Percentiles rank a stretch among this genome's conserved stretches.
These are phyloP conservation scores for Cylindrodendrum hubeiense DNA, from an alignment of 2,329 filamentous ascomycete species.

Conservation along the genomic window DNA sequence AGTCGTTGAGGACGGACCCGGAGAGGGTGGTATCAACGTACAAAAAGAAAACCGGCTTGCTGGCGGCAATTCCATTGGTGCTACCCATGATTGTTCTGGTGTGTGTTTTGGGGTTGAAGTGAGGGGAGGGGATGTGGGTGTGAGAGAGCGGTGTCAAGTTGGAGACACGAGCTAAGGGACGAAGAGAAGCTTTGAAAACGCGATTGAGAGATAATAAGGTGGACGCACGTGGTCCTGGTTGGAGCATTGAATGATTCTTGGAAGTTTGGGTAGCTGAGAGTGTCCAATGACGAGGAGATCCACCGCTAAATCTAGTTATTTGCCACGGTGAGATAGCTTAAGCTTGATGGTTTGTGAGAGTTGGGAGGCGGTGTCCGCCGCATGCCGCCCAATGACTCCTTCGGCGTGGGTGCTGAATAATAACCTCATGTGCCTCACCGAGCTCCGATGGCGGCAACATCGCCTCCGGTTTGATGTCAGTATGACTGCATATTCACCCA, in stretches of 20 bases:
- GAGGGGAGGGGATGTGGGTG: constrained; percentile 20
- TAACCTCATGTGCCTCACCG: constrained; percentile 14
- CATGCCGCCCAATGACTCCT: constrained; percentile 38
- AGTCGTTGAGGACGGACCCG: constrained; percentile 4
- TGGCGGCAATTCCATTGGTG: constrained; percentile 49
- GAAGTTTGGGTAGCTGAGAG: constrained; percentile 20
- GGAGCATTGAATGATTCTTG: constrained; percentile 37
- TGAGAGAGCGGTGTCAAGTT: constrained; percentile 28
- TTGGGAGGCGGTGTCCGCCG: constrained; percentile 15
- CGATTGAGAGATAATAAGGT: constrained; percentile 32
- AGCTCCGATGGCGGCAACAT: constrained; percentile 13
- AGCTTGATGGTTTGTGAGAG: not conserved
- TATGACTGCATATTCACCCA: not conserved
- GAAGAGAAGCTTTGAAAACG: constrained; percentile 24
- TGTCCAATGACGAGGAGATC: constrained; percentile 24
- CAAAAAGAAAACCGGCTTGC: constrained; percentile 60
- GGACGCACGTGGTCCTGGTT: constrained; percentile 39
- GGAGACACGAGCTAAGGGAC: constrained; percentile 28
- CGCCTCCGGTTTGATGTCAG: not conserved
- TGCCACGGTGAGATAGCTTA: constrained; percentile 4
- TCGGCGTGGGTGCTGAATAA: constrained; percentile 40
- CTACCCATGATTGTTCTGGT: constrained; percentile 45
- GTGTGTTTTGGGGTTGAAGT: constrained; percentile 19
- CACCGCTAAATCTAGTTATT: constrained; percentile 23
- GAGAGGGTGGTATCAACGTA: constrained; percentile 36